A percentile compares a stretch with the other conserved stretches of the same genome.
These are phyloP conservation scores for Coffea canephora DNA, from an alignment of 257 asterid species.

Conservation along the genomic window DNA sequence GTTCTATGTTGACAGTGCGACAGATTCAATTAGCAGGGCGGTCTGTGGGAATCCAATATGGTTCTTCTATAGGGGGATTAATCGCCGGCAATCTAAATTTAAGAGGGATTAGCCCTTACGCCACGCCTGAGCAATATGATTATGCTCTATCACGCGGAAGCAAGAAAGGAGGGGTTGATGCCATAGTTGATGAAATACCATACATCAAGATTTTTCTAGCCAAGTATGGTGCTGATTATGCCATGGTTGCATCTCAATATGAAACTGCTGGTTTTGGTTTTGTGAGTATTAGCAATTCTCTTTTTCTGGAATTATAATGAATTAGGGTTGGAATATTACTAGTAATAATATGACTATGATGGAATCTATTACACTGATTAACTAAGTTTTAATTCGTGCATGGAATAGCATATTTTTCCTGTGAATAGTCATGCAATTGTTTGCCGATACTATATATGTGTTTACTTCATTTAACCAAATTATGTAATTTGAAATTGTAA, in stretches of 20 bases:
- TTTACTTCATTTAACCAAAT: too few relatives aligned
- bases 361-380: too few relatives aligned
- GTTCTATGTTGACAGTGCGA: constrained; percentile 43
- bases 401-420: too few relatives aligned
- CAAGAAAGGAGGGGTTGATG: constrained; percentile 36
- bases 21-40: constrained; percentile 29
- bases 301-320: too few relatives aligned
- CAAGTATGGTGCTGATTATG: constrained; percentile 23
- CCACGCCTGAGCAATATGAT: background rate
- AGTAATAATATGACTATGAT: too few relatives aligned
- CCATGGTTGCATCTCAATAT: constrained; percentile 24
- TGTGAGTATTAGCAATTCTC: too few relatives aligned
- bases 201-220: constrained; percentile 30
- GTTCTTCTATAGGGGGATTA: constrained; percentile 5
- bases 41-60: constrained; percentile 26
- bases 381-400: too few relatives aligned
- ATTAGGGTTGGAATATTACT: too few relatives aligned
- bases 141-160: constrained; percentile 38
- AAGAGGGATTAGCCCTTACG: too few relatives aligned
- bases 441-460: too few relatives aligned
- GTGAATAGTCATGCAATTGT: too few relatives aligned
- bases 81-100: constrained; percentile 8
- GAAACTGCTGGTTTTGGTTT: constrained; percentile 26
- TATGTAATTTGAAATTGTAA: too few relatives aligned
- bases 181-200: constrained; percentile 44